These are phyloP conservation scores for Trypanosoma rangeli DNA, from an alignment of 208 protist genomes.

Conservation along the genomic window DNA sequence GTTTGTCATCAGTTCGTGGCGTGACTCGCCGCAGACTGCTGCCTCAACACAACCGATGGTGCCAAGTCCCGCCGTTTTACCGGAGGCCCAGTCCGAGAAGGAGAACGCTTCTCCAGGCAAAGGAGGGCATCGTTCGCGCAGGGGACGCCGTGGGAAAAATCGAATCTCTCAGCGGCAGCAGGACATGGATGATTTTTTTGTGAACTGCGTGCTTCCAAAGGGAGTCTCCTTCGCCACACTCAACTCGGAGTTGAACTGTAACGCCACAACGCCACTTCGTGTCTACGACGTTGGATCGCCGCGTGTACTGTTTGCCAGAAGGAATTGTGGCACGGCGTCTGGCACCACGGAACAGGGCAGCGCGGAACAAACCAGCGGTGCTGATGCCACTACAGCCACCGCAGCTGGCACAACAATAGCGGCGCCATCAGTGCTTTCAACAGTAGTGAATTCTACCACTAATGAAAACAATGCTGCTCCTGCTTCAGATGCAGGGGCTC, in stretches of 20 bases:
- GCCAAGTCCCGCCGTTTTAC: constrained; percentile 17
- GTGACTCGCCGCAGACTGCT: constrained; percentile 45
- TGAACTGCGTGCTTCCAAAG: constrained; percentile 50
- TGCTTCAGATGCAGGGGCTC: neutral
- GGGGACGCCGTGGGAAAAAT: constrained; percentile 27
- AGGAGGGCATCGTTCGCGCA: constrained; percentile 13
- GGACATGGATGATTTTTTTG: constrained; percentile 72
- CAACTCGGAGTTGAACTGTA: constrained; percentile 48
- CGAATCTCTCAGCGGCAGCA: constrained; percentile 13
- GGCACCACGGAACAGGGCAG: neutral
- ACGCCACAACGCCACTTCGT: constrained; percentile 45
- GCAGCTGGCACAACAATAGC: neutral
- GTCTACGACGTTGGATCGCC: constrained; percentile 53
- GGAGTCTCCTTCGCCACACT: constrained; percentile 42
- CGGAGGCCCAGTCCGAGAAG: constrained; percentile 18
- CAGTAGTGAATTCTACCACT: neutral
- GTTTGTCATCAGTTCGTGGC: constrained; percentile 70
- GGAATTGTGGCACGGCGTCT: neutral
- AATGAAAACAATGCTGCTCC: neutral
- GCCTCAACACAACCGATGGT: constrained; percentile 1
- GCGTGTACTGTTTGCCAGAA: constrained; percentile 37
- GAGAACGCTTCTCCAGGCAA: constrained; percentile 6
- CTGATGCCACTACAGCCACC: neutral
- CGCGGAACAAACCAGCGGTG: neutral
- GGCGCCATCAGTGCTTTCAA: neutral